Conservation (phyloP, 495 filamentous ascomycete species). For the Opeltia flavorubescens region DNA sequence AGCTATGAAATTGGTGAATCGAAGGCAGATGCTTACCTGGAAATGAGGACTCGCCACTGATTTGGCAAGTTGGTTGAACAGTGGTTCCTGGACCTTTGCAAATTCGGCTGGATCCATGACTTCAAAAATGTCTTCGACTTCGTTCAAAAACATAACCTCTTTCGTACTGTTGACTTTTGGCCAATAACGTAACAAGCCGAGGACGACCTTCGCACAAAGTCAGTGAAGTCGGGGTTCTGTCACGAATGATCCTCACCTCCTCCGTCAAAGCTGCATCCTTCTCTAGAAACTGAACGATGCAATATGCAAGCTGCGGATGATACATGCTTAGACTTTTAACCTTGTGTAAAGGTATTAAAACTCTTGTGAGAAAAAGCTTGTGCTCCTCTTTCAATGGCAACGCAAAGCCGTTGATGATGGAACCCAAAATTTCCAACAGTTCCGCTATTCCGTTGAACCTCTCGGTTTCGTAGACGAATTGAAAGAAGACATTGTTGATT, state of each 20-base stretch:
- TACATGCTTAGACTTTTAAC: conserved; percentile 99
- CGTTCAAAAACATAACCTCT: conserved; percentile 99
- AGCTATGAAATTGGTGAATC: conserved; percentile 1
- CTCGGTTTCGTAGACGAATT: conserved; percentile 98
- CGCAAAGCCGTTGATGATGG: conserved; percentile 98
- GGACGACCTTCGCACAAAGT: conserved; percentile 53
- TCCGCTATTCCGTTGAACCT: conserved; percentile 97
- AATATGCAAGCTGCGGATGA: conserved; percentile 95
- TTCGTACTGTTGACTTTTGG: conserved; percentile 99
- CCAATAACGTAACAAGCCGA: conserved; percentile 92
- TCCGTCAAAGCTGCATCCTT: conserved; percentile 96
- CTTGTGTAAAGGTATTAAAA: conserved; percentile 89
- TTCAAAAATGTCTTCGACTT: conserved; percentile 99
- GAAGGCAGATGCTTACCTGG: conserved; percentile 41
- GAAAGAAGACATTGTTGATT: conserved; percentile 99
- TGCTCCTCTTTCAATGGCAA: conserved; percentile 97
- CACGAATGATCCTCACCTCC: conserved; percentile 45
- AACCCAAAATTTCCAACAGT: conserved; percentile 89
- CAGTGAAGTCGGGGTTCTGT: conserved; percentile 1
- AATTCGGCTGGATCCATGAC: conserved; percentile 99
- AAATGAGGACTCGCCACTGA: conserved; percentile 98
- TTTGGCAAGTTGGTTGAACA: conserved; percentile 95
- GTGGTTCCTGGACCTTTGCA: conserved; percentile 91
- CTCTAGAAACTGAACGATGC: conserved; percentile 97
- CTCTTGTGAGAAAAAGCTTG: conserved; percentile 91